These are phyloP conservation scores for Clonostachys chloroleuca DNA, from an alignment of 2,329 filamentous ascomycete species.

Conservation along the genomic window DNA sequence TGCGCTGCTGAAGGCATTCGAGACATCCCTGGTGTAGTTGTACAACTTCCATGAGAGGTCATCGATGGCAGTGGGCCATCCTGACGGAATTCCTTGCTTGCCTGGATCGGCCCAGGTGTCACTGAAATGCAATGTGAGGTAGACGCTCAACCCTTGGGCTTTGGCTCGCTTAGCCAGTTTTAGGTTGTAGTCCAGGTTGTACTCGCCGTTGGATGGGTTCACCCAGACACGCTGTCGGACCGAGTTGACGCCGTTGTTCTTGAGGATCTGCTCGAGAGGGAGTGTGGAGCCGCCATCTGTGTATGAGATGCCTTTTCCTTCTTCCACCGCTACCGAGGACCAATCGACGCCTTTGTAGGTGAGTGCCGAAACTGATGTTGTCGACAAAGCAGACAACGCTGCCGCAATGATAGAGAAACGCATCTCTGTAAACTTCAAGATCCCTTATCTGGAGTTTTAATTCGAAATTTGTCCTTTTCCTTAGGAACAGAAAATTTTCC, in stretches of 20 bases:
- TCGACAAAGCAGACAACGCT: no score
- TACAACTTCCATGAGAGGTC: constrained; percentile 59
- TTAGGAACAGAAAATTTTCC: no score
- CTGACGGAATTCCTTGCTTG: constrained; percentile 57
- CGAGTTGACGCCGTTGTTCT: constrained; percentile 59
- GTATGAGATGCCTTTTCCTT: constrained; percentile 56
- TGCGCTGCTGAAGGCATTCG: constrained; percentile 53
- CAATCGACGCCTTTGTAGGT: constrained; percentile 66
- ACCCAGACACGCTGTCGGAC: constrained; percentile 72
- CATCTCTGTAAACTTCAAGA: no score
- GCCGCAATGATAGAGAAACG: no score
- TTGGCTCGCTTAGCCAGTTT: constrained; percentile 61
- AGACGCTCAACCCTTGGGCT: constrained; percentile 55
- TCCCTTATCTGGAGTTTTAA: no score
- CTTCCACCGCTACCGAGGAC: constrained; percentile 62
- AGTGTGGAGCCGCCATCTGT: constrained; percentile 44
- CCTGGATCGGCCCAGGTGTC: constrained; percentile 69
- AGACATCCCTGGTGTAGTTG: constrained; percentile 62
- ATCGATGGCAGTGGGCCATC: constrained; percentile 58
- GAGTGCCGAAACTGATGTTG: constrained; percentile 27
- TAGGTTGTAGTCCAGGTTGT: constrained; percentile 68
- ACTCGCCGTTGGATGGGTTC: constrained; percentile 58
- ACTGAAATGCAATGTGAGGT: constrained; percentile 61
- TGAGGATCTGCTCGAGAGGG: constrained; percentile 59
- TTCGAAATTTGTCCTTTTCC: no score